Base-by-base conservation (phyloP, 805 yeast species). In the Ogataea corticis region DNA sequence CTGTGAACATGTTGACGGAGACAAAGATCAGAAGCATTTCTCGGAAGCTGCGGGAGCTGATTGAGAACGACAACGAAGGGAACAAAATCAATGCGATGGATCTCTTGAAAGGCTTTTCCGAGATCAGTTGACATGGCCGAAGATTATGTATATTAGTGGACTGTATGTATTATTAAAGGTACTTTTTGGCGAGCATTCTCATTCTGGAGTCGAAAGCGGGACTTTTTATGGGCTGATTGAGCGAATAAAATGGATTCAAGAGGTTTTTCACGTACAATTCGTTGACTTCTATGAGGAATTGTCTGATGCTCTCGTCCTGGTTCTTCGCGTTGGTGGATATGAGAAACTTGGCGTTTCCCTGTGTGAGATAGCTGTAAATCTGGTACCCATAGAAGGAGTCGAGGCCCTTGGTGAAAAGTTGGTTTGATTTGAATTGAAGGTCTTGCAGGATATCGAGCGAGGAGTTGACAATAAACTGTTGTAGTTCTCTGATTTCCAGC, bases 401-500 rank as follows among this genome's bases (percentile, higher is more conserved):
- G 15, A 92, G 79, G 36, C 79, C 79, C 37, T 92, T 91, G 50
- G 90, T 68, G 58, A 86, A 84, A 51, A 85, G 72, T 35, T 76
- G 72, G 51, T 73, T 79, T 9, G 79, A 72, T 38, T 79, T 77
- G 92, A 96, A 90, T 61, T 90, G 97, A 2, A 81, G 67, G 56
- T 91, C 96, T 52, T 94, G 97, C 0, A 94, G 82, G n/a, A 94
- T 74, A 63, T 94, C 99, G 30, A 94, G 67, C 2, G 98, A 81
- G 1, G 97, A 79, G 60, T 94, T 96, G 29, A 91, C 77, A 23
- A 94, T 82, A 58, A 90, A 92, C 17, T 97, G 97, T 54, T 85
- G 82, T 30, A 92, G 68, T 58, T 92, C 96, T 55, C 77, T 76
- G 63, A 88, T 77, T 40, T 83, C 87, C 7, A 78, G 70, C 1